Evolutionary conservation across 176 grass and related monocot genomes (phyloP).

Genomic region (Sorghum bicolor): DNA sequence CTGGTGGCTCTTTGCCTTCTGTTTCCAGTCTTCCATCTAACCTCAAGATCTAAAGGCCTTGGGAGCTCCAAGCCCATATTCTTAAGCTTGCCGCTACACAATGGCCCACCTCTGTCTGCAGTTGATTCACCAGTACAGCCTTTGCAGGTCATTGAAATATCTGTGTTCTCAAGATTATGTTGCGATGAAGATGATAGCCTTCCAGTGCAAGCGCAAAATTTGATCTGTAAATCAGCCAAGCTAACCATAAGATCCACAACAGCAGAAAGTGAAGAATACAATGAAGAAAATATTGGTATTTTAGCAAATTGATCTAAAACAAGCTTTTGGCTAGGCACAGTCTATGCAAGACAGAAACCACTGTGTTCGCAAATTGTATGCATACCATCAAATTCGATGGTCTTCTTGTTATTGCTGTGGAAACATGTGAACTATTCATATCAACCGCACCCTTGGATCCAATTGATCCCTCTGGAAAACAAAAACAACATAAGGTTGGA

Average conservation of each 20-base stretch:
- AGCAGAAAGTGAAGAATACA: slow-evolving; percentile 17
- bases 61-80: slow-evolving; percentile 57
- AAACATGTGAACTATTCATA: slow-evolving; percentile 27
- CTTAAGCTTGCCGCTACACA: slow-evolving; percentile 53
- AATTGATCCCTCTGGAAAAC: slow-evolving; percentile 64
- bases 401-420: slow-evolving; percentile 17
- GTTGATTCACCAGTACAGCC: slow-evolving; percentile 45
- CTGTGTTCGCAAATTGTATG: slow-evolving; percentile 7
- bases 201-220: slow-evolving; percentile 35
- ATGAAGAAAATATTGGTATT: neutral
- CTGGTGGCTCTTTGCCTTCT: slow-evolving; percentile 67
- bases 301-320: slow-evolving; percentile 3
- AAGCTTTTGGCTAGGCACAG: neutral
- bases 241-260: slow-evolving; percentile 1
- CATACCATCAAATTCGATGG: slow-evolving; percentile 50
- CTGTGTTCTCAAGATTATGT: slow-evolving; percentile 15
- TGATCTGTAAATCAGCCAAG: slow-evolving; percentile 46
- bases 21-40: slow-evolving; percentile 69
- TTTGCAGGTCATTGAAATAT: slow-evolving; percentile 56
- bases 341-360: neutral
- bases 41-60: slow-evolving; percentile 51
- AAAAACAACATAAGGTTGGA: slow-evolving; percentile 55
- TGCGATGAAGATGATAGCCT: slow-evolving; percentile 1
- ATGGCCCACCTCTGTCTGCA: slow-evolving; percentile 33
- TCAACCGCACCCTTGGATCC: slow-evolving; percentile 36